phyloP scores from a whole-genome alignment of 805 yeast genomes.

The Ogataea nonfermentans region DNA sequence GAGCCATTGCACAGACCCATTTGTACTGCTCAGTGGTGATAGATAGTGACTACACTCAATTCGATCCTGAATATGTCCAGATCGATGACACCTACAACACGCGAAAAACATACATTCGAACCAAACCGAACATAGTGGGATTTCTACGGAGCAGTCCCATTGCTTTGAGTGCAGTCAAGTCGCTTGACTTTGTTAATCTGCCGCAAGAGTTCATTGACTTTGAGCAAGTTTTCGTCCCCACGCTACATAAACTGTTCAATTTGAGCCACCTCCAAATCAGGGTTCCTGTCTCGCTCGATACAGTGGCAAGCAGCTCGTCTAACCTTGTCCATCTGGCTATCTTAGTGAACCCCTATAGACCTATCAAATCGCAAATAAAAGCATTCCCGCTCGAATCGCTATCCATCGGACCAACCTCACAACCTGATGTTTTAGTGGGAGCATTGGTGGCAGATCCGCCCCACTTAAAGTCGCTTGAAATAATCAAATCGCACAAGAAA shows the following conservation, averaged over 20 bases:
- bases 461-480: slow-evolving; percentile 3
- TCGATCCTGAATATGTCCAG: slow-evolving; percentile 26
- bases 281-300: slow-evolving; percentile 14
- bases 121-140: slow-evolving; percentile 15
- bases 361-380: not conserved
- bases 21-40: slow-evolving; percentile 25
- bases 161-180: slow-evolving; percentile 13
- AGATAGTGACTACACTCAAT: slow-evolving; percentile 25
- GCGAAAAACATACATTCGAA: slow-evolving; percentile 14
- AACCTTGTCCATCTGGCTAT: slow-evolving; percentile 7
- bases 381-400: slow-evolving; percentile 7
- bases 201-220: slow-evolving; percentile 32
- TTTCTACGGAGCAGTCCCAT: slow-evolving; percentile 6
- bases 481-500: slow-evolving; percentile 10
- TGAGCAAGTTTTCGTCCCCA: slow-evolving; percentile 16
- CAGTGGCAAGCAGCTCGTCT: slow-evolving; percentile 12
- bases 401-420: slow-evolving; percentile 17
- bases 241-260: slow-evolving; percentile 4
- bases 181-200: slow-evolving; percentile 18
- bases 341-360: slow-evolving; percentile 8
- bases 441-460: not conserved
- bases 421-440: not conserved
- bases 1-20: slow-evolving; percentile 8
- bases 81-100: not conserved
- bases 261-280: slow-evolving; percentile 8